Evolutionary conservation across 352 stramenopile genomes (phyloP).

Genomic region (Phytophthora aleatoria): DNA sequence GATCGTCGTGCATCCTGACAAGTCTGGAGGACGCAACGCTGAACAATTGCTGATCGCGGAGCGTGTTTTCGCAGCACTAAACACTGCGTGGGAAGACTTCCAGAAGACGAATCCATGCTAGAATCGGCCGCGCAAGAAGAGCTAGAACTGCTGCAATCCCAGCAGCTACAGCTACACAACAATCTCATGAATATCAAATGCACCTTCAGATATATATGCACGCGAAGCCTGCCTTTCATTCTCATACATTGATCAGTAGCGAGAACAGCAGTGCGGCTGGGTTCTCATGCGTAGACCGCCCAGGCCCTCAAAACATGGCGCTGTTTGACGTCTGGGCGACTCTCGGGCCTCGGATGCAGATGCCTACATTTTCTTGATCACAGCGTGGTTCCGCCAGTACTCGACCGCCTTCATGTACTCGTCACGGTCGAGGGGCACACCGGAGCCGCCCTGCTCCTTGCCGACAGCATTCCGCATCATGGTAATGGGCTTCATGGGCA

Average conservation of each 20-base stretch:
- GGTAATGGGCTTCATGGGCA: slow-evolving; percentile 99
- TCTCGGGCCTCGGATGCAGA: background rate
- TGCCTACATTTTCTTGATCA: slow-evolving; percentile 74
- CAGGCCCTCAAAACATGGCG: slow-evolving; percentile 19
- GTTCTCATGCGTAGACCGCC: slow-evolving; percentile 5
- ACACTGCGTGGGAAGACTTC: slow-evolving; percentile 91
- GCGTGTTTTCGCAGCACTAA: slow-evolving; percentile 90
- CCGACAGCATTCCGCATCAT: slow-evolving; percentile 98
- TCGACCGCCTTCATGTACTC: slow-evolving; percentile 86
- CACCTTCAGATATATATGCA: slow-evolving; percentile 37
- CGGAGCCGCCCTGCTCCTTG: slow-evolving; percentile 92
- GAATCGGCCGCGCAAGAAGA: slow-evolving; percentile 16
- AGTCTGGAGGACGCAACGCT: slow-evolving; percentile 80
- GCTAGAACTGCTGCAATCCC: slow-evolving; percentile 11
- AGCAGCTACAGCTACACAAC: slow-evolving; percentile 30
- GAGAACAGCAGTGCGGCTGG: slow-evolving; percentile 7
- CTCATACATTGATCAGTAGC: slow-evolving; percentile 20
- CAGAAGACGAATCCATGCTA: slow-evolving; percentile 75
- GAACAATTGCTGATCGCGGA: slow-evolving; percentile 92
- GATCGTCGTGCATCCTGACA: slow-evolving; percentile 93
- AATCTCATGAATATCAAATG: slow-evolving; percentile 45
- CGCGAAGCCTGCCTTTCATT: slow-evolving; percentile 24
- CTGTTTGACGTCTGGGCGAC: slow-evolving; percentile 4
- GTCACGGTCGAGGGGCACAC: slow-evolving; percentile 78
- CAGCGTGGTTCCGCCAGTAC: slow-evolving; percentile 88